A percentile compares a stretch with the other conserved stretches of the same genome.
phyloP scores from a whole-genome alignment of 2,329 filamentous ascomycete genomes.

The Chaetomiaceae sp. region DNA sequence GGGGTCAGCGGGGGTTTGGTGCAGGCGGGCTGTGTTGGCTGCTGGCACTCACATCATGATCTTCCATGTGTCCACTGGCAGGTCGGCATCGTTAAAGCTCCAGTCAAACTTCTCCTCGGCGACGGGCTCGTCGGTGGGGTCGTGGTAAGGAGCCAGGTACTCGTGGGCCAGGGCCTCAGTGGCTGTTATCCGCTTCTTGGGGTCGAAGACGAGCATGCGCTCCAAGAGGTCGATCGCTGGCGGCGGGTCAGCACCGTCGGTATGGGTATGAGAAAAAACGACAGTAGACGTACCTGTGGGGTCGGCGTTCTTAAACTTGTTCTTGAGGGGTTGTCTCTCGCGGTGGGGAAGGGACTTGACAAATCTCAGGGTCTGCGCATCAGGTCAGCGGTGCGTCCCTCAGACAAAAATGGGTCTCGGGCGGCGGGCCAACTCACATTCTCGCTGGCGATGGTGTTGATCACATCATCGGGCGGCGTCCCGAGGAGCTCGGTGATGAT shows the following conservation, averaged over 20 bases:
- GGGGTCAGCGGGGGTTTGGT: too few relatives aligned
- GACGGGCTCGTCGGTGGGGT: slow-evolving; percentile 91
- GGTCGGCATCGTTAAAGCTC: slow-evolving; percentile 97
- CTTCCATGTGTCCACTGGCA: slow-evolving; percentile 99
- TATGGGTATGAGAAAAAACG: not conserved
- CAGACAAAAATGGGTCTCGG: not conserved
- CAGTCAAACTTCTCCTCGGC: slow-evolving; percentile 98
- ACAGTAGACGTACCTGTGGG: slow-evolving; percentile 57
- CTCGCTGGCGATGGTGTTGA: slow-evolving; percentile 96
- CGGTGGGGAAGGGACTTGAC: slow-evolving; percentile 96
- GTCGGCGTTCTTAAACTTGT: slow-evolving; percentile 96
- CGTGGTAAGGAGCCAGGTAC: slow-evolving; percentile 94
- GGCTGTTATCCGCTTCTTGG: slow-evolving; percentile 90
- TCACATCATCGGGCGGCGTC: slow-evolving; percentile 96
- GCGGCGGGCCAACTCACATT: slow-evolving; percentile 76
- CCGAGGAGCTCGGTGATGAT: slow-evolving; percentile 98
- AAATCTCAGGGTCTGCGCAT: slow-evolving; percentile 76
- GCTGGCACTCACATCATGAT: slow-evolving; percentile 85
- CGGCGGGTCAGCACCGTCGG: slow-evolving; percentile 20
- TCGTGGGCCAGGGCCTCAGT: slow-evolving; percentile 82
- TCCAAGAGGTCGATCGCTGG: slow-evolving; percentile 89
- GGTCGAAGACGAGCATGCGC: slow-evolving; percentile 96
- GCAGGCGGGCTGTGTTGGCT: too few relatives aligned
- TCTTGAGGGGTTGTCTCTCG: slow-evolving; percentile 75
- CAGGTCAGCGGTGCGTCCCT: slow-evolving; percentile 21